phyloP scores from a whole-genome alignment of 305 asterid species.

The Caryopteris hybrid region DNA sequence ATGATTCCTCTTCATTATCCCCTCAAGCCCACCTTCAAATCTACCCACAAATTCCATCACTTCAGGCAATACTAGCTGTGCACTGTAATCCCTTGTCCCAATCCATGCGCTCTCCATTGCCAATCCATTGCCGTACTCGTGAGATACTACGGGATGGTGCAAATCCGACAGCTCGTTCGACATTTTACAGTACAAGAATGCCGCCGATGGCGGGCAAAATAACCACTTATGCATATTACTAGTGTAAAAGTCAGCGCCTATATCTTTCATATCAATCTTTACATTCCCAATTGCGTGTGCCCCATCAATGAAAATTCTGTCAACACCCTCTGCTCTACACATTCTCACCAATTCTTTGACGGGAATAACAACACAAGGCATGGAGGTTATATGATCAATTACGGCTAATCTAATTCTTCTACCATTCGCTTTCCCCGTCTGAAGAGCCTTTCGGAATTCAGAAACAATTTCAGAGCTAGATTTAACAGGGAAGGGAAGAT shows the following conservation, averaged over 20 bases:
- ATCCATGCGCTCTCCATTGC: constrained; percentile 82
- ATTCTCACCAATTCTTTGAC: constrained; percentile 56
- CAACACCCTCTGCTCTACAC: constrained; percentile 73
- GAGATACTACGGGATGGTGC: constrained; percentile 82
- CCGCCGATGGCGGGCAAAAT: constrained; percentile 80
- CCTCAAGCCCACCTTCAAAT: constrained; percentile 76
- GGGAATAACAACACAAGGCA: constrained; percentile 80
- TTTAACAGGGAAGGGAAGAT: constrained; percentile 64
- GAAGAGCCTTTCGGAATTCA: constrained; percentile 57
- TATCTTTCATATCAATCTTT: constrained; percentile 57
- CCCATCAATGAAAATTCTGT: constrained; percentile 62
- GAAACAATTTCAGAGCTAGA: constrained; percentile 51
- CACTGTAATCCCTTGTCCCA: constrained; percentile 81
- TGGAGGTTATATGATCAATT: constrained; percentile 82
- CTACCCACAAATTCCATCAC: constrained; percentile 56
- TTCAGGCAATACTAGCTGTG: constrained; percentile 69
- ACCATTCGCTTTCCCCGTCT: constrained; percentile 46
- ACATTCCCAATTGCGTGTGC: constrained; percentile 81
- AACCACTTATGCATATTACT: constrained; percentile 87
- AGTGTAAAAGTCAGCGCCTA: constrained; percentile 81
- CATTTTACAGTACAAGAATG: constrained; percentile 63
- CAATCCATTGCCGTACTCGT: constrained; percentile 73
- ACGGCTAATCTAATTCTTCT: constrained; percentile 64
- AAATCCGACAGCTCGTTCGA: constrained; percentile 41
- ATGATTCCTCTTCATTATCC: constrained; percentile 67